Conservation (phyloP, 257 asterid species). For the Gynochthodes officinalis region DNA sequence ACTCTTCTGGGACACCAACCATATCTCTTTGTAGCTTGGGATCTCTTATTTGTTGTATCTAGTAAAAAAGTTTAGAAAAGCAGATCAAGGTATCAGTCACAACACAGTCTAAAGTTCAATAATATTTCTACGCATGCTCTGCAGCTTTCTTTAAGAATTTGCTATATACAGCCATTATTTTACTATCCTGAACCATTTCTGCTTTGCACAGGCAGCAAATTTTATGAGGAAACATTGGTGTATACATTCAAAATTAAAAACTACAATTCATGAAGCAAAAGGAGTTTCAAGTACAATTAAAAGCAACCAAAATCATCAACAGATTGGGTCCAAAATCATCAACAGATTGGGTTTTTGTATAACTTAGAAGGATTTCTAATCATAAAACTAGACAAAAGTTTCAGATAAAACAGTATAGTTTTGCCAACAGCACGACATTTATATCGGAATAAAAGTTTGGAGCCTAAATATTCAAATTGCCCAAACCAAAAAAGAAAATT, state of each 20-base stretch:
- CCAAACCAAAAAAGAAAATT: background rate
- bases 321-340: background rate
- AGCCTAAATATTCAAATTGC: background rate
- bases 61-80: conserved; percentile 5
- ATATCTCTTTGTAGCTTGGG: conserved; percentile 71
- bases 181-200: background rate
- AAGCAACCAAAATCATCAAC: background rate
- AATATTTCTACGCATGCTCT: background rate
- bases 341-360: too few species aligned
- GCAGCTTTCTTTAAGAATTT: background rate
- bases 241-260: background rate
- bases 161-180: background rate
- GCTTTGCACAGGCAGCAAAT: background rate
- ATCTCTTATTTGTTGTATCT: conserved; percentile 77
- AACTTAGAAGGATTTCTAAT: background rate
- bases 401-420: background rate
- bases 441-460: background rate
- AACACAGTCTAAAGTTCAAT: background rate
- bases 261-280: background rate
- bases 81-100: background rate
- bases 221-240: too few species aligned
- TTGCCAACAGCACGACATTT: background rate
- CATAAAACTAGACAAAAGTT: background rate
- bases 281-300: background rate
- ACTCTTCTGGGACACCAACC: conserved; percentile 95